Evolutionary conservation across 192 early-diverging fungal species (phyloP), one percentile per base, ranked within the genome.

Genomic region (Helicostylum pulchrum): DNA sequence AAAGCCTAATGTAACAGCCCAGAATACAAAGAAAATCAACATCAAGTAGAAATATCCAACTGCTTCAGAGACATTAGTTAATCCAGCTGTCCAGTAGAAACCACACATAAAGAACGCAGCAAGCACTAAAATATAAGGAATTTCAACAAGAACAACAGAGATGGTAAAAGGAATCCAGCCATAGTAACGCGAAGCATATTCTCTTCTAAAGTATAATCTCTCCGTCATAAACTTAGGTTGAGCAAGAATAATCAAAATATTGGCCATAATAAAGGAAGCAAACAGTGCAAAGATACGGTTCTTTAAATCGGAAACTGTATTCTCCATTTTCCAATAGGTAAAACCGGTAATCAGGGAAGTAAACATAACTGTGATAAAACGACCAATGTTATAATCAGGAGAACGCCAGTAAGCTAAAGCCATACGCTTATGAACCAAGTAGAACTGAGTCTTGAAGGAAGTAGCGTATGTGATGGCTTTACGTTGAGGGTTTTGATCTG

Each of bases 231-330:
- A 86, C 32, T 83, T 73, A 11, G 87, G 87, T 55, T 88, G 76
- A 15, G 79, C 85, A 73, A 90, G 78, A 65, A 84, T 91, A 66
- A 93, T 88, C 1, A 91, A 42, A 12, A 86, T 73, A 0, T 84
- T 76, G 9, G 81, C 86, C 62, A 90, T 78, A 19, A 86, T 81
- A 61, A 87, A 73, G 7, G 82, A 80, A 68, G 79, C 75, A 64
- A 91, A 93, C 15, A 93, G 76, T 7, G 85, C 86, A 75, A 91
- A 90, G 6, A 89, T 78, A 46, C 80, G 80, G 53, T 87, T 87
- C 66, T 87, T 84, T 15, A 83, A 59, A 55, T 90, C 90, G 1
- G 73, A 62, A 7, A 78, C 69, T 2, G 83, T 77, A 19, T 79
- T 23, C 2, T 71, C 71, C 7, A 87, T 58, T 26, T 88, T 79